Base-by-base conservation (phyloP, 2,329 filamentous ascomycete species). In the Podosphaera fusca region DNA sequence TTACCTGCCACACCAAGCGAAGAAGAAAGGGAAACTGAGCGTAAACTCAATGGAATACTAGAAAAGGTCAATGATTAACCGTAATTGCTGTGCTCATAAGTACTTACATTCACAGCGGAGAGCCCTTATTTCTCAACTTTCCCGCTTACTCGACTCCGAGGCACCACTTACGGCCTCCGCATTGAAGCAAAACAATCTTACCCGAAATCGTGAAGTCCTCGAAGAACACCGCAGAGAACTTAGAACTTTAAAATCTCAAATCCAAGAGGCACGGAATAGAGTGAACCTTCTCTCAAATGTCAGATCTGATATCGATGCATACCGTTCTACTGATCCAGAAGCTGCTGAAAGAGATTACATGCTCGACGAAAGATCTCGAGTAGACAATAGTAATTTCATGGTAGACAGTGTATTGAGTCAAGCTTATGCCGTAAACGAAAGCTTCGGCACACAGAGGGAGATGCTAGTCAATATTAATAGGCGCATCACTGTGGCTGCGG, bases 371-470 rank as follows among this genome's bases (percentile, higher is more conserved):
- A 79, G 92, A 55, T 74, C 75, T 60, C 79, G 85, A 61, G 80
- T 98, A 66, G 92, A 98, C 67, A 84, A 87, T 68, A 94, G 86
- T 66, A 85, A 96, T 70, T 84, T 80, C 63, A 82, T 94, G 74
- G 84, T 87, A 53, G 92, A 98, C 69, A 85, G 80, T 60, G 88
- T 98, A 38, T 75, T 98, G 59, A 89, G 84, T 67, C 92, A 96
- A 73, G 92, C 92, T 6, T 98, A 98, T 71, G 89, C 90, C 9
- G 87, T 96, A 56, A 94, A 95, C 68, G 88, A 96, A 72, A 89
- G 76, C 69, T 96, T 98, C 68, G 76, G 79, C 12, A 66, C 88
- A 57, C 92, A 98, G 74, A 77, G 89, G 60, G 89, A 96, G 74
- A 90, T 84, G 33, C 71, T 98, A 60, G 79, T 83, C 50, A 94